Conservation (phyloP, 2,329 filamentous ascomycete genomes). For the Aspergillus sp. region DNA sequence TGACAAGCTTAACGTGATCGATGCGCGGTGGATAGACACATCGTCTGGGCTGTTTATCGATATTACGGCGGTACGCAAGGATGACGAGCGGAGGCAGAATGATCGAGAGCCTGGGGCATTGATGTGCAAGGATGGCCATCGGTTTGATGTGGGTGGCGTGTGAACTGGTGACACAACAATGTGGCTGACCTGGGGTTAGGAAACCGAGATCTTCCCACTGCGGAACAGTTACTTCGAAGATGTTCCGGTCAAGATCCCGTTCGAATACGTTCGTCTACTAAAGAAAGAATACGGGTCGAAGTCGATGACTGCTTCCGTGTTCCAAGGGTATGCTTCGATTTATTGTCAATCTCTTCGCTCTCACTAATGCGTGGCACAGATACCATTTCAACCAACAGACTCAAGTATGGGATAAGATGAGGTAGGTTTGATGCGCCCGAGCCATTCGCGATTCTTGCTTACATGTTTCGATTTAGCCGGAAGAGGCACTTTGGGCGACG, state of each 20-base stretch:
- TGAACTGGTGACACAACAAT: constrained; percentile 3
- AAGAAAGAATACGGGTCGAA: constrained; percentile 57
- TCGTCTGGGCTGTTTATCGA: constrained; percentile 63
- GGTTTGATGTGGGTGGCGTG: constrained; percentile 45
- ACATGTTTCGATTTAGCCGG: background rate
- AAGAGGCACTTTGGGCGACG: background rate
- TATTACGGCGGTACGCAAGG: constrained; percentile 58
- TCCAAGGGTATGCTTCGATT: constrained; percentile 38
- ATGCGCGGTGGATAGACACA: constrained; percentile 64
- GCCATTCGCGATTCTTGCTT: background rate
- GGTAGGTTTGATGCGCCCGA: background rate
- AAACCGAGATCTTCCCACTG: constrained; percentile 59
- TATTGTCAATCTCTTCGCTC: too few relatives aligned
- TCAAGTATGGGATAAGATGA: constrained; percentile 4
- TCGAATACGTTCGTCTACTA: constrained; percentile 57
- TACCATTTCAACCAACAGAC: constrained; percentile 6
- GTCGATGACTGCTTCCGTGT: constrained; percentile 51
- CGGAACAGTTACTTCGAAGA: constrained; percentile 58
- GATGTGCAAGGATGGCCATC: constrained; percentile 61
- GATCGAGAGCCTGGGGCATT: constrained; percentile 46
- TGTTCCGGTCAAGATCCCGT: constrained; percentile 57
- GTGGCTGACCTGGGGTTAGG: constrained; percentile 25
- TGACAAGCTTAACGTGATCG: constrained; percentile 59
- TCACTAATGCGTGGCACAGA: background rate
- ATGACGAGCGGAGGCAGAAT: constrained; percentile 41